Conservation (phyloP, 2,329 filamentous ascomycete species). For the Fusarium buxicola region DNA sequence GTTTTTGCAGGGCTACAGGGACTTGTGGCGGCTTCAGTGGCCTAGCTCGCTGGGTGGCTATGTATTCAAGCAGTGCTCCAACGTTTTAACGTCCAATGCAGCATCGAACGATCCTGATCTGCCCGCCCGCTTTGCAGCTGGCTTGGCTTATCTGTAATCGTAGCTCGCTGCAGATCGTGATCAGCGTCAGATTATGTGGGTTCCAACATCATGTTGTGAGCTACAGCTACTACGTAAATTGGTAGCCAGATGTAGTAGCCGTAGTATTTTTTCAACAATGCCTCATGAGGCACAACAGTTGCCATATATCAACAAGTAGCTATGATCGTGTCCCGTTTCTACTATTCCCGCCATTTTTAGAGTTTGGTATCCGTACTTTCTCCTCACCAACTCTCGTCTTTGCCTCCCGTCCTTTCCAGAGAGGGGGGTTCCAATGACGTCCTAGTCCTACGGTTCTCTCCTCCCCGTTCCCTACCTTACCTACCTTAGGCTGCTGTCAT, state of each 20-base stretch:
- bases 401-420: background rate
- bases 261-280: too few relatives aligned
- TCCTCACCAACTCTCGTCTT: background rate
- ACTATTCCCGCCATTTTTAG: background rate
- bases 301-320: too few relatives aligned
- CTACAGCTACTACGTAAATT: background rate
- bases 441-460: background rate
- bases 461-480: too few relatives aligned
- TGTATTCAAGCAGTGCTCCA: too few relatives aligned
- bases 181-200: slow-evolving; percentile 20
- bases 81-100: background rate
- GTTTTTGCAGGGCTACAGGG: background rate
- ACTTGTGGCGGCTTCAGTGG: background rate
- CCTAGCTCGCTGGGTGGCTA: too few relatives aligned
- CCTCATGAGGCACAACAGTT: too few relatives aligned
- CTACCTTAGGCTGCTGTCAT: background rate
- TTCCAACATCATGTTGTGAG: slow-evolving; percentile 9
- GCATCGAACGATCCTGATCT: slow-evolving; percentile 12
- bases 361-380: background rate
- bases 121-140: slow-evolving; percentile 4
- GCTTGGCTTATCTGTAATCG: background rate
- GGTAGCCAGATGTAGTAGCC: too few relatives aligned
- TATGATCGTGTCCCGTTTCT: too few relatives aligned
- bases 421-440: slow-evolving; percentile 7
- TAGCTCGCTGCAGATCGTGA: slow-evolving; percentile 27